Evolutionary conservation across 306 rosid genomes (phyloP).

Genomic region (Quercus variabilis): DNA sequence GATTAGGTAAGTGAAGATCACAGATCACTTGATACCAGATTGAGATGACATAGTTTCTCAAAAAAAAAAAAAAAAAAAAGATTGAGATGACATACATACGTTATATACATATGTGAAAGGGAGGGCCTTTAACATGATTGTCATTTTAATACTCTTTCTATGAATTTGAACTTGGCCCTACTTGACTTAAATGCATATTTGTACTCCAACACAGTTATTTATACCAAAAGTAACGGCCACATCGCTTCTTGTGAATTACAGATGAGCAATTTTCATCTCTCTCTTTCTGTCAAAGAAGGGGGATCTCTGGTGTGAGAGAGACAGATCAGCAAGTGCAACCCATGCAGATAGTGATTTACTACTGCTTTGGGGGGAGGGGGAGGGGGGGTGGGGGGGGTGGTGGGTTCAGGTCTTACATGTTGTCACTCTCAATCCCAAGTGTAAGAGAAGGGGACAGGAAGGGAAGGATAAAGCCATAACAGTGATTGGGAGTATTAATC

Average conservation of each 20-base stretch:
- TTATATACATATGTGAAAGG: neutral
- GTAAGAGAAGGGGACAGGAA: neutral
- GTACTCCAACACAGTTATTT: neutral
- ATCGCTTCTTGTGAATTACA: conserved; percentile 27
- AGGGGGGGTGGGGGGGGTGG: too few relatives aligned
- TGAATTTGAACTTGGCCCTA: neutral
- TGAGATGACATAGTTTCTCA: neutral
- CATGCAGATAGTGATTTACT: conserved; percentile 23
- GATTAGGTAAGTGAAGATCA: neutral
- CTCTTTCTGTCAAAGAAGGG: neutral
- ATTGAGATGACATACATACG: neutral
- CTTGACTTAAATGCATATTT: neutral
- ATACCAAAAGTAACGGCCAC: conserved; percentile 13
- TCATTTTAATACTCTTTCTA: neutral
- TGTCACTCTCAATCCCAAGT: conserved; percentile 8
- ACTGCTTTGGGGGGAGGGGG: neutral
- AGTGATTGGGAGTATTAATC: neutral
- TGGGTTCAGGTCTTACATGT: neutral
- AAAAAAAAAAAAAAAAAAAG: too few relatives aligned
- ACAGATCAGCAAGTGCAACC: conserved; percentile 12
- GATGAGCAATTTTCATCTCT: neutral
- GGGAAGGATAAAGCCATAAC: neutral
- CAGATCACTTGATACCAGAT: conserved; percentile 2
- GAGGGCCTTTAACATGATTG: neutral
- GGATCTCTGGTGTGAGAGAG: conserved; percentile 13